Evolutionary conservation across 2,329 filamentous ascomycete genomes (phyloP).

Genomic region (Endoconidiophora laricicola): DNA sequence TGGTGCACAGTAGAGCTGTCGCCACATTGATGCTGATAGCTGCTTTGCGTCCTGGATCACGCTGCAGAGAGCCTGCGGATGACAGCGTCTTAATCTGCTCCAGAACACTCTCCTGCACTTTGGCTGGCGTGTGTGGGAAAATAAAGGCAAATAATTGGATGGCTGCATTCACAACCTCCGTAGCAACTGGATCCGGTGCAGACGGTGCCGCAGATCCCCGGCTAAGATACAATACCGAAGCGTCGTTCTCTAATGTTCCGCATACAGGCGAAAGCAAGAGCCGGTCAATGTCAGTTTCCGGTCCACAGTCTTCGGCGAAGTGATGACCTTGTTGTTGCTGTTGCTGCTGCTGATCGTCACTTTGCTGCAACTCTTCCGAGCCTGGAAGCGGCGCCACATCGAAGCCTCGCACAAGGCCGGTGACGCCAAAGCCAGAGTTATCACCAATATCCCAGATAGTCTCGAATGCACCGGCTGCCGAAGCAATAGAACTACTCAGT

Average conservation of each 20-base stretch:
- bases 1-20: slow-evolving; percentile 58
- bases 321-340: too few species aligned
- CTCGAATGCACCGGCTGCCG: slow-evolving; percentile 76
- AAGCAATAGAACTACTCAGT: slow-evolving; percentile 79
- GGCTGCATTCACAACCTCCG: slow-evolving; percentile 85
- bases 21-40: slow-evolving; percentile 86
- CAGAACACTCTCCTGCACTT: slow-evolving; percentile 87
- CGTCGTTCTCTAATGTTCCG: slow-evolving; percentile 76
- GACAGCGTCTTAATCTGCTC: slow-evolving; percentile 86
- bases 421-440: slow-evolving; percentile 88
- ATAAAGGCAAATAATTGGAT: slow-evolving; percentile 87
- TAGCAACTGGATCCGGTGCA: slow-evolving; percentile 62
- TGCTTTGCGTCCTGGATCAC: slow-evolving; percentile 74
- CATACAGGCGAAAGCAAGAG: slow-evolving; percentile 56
- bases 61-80: slow-evolving; percentile 61
- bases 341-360: background rate
- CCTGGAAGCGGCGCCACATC: slow-evolving; percentile 54
- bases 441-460: slow-evolving; percentile 90
- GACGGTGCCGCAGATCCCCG: slow-evolving; percentile 19
- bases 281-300: slow-evolving; percentile 48
- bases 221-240: slow-evolving; percentile 51
- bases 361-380: slow-evolving; percentile 34
- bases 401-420: slow-evolving; percentile 66
- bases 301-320: slow-evolving; percentile 35
- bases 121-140: slow-evolving; percentile 72